These are phyloP conservation scores for Chiua virens DNA, from an alignment of 768 basidiomycete genomes.

Conservation along the genomic window DNA sequence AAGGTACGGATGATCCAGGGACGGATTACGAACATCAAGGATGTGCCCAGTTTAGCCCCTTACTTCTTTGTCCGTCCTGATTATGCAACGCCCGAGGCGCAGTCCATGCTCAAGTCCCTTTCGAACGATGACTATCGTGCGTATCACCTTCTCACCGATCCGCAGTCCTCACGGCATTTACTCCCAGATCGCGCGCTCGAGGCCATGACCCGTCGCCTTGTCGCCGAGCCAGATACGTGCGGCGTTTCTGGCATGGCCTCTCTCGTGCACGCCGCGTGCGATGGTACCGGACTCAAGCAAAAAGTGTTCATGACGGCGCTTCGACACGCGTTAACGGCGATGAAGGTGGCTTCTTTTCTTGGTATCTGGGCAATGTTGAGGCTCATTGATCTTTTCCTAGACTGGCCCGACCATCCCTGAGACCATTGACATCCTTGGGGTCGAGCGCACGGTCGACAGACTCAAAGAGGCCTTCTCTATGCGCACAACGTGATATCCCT, in stretches of 20 bases:
- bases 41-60: conserved; percentile 65
- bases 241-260: conserved; percentile 28
- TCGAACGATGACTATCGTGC: conserved; percentile 45
- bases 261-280: conserved; percentile 46
- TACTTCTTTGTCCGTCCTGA: conserved; percentile 81
- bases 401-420: conserved; percentile 44
- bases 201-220: conserved; percentile 2
- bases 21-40: conserved; percentile 66
- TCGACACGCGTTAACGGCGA: conserved; percentile 77
- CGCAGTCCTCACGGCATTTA: background rate
- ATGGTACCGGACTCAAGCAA: conserved; percentile 37
- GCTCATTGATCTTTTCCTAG: conserved; percentile 20
- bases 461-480: conserved; percentile 12
- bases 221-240: background rate
- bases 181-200: conserved; percentile 9
- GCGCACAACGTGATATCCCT: background rate
- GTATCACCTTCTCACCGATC: conserved; percentile 9
- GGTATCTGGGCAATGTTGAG: background rate
- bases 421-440: conserved; percentile 39
- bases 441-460: conserved; percentile 21
- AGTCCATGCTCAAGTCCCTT: conserved; percentile 48
- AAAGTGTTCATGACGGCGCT: conserved; percentile 70
- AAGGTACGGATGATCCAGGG: conserved; percentile 48
- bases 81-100: conserved; percentile 52
- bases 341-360: conserved; percentile 60